Evolutionary conservation across 2,329 filamentous ascomycete genomes (phyloP).

Genomic region (Bipolaris victoriae): DNA sequence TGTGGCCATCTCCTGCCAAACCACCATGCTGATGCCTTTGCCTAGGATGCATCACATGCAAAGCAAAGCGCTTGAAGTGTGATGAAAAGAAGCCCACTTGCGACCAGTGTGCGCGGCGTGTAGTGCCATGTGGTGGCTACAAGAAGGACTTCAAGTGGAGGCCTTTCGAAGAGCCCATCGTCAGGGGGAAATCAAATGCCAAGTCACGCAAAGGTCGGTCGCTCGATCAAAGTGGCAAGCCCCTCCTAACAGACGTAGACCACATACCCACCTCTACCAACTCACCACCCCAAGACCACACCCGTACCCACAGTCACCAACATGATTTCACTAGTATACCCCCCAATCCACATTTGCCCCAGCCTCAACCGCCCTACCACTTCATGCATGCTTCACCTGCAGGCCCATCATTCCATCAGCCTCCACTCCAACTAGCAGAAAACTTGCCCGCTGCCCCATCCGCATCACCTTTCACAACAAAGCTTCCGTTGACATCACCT

Average conservation of each 20-base stretch:
- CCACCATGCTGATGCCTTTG: conserved; percentile 13
- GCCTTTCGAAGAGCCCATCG: conserved; percentile 68
- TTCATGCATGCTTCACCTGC: conserved; percentile 17
- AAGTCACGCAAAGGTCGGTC: conserved; percentile 57
- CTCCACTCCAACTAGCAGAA: conserved; percentile 12
- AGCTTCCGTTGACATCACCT: conserved; percentile 36
- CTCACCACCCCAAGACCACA: conserved; percentile 2
- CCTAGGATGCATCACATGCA: conserved; percentile 74
- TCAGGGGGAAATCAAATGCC: conserved; percentile 52
- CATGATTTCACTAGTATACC: conserved; percentile 13
- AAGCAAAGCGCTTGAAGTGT: conserved; percentile 74
- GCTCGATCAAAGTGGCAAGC: background rate
- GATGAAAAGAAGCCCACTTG: conserved; percentile 74
- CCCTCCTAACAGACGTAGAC: conserved; percentile 21
- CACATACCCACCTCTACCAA: conserved; percentile 13
- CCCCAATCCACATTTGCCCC: conserved; percentile 21
- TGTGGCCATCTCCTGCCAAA: background rate
- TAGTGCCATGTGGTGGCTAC: conserved; percentile 72
- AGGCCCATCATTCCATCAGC: conserved; percentile 19
- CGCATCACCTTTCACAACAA: conserved; percentile 32
- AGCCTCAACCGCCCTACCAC: conserved; percentile 17
- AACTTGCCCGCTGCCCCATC: conserved; percentile 22
- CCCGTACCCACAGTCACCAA: conserved; percentile 11
- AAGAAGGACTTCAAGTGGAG: conserved; percentile 80
- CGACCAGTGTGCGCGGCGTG: conserved; percentile 68